Percentiles rank a stretch among this genome's conserved stretches.
Evolutionary conservation across 352 stramenopile species (phyloP).

Genomic region (Plasmopara halstedii): DNA sequence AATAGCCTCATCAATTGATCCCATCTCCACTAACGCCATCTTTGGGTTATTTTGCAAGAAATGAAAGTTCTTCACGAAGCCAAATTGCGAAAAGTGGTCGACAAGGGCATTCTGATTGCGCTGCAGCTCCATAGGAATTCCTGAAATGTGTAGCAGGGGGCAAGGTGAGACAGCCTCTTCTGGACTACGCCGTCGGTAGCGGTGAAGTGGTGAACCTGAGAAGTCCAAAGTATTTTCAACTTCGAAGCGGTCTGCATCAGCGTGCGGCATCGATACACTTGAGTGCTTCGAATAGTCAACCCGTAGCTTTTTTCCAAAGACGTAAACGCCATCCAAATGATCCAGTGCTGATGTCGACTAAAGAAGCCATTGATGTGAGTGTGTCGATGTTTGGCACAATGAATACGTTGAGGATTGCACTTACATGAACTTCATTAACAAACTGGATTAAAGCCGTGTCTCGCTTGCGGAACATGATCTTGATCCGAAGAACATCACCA

Average conservation of each 20-base stretch:
- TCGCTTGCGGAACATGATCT: constrained; percentile 84
- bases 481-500: constrained; percentile 74
- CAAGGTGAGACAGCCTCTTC: constrained; percentile 56
- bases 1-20: constrained; percentile 62
- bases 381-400: background rate
- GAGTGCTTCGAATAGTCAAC: constrained; percentile 81
- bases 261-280: constrained; percentile 71
- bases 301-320: constrained; percentile 75
- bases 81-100: constrained; percentile 59
- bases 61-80: constrained; percentile 68
- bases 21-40: constrained; percentile 77
- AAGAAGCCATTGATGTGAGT: constrained; percentile 7
- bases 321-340: constrained; percentile 58
- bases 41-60: constrained; percentile 69
- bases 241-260: constrained; percentile 73
- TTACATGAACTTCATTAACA: constrained; percentile 61
- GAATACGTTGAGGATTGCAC: constrained; percentile 1
- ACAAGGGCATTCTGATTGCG: constrained; percentile 48
- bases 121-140: constrained; percentile 64
- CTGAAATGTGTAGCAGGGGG: constrained; percentile 63
- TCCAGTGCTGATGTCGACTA: constrained; percentile 72
- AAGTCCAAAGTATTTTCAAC: constrained; percentile 79
- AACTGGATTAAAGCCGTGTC: constrained; percentile 81
- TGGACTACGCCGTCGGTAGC: constrained; percentile 60
- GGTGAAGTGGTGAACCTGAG: constrained; percentile 61